Evolutionary conservation across 305 asterid genomes (phyloP).

Genomic region (Fraxinus sp.): DNA sequence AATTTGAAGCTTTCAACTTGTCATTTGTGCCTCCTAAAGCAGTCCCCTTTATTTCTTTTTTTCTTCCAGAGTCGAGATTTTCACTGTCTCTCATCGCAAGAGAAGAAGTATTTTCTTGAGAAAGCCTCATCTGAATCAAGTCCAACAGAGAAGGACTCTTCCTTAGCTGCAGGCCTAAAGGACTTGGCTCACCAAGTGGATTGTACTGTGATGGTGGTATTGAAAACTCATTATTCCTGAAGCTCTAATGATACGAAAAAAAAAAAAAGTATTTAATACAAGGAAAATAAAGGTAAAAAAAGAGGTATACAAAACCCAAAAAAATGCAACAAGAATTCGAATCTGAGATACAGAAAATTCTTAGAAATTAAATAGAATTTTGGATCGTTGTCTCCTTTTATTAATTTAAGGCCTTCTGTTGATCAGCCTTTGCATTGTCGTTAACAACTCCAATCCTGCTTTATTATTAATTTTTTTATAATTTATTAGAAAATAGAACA

Average conservation of each 20-base stretch:
- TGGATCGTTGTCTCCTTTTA: neutral
- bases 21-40: constrained; percentile 48
- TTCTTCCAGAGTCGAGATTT: constrained; percentile 25
- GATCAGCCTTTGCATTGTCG: neutral
- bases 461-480: neutral
- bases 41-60: constrained; percentile 43
- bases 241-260: constrained; percentile 35
- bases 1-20: constrained; percentile 89
- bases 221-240: constrained; percentile 32
- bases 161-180: constrained; percentile 71
- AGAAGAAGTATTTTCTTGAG: constrained; percentile 41
- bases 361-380: neutral
- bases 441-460: neutral
- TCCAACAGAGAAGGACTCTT: constrained; percentile 79
- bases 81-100: constrained; percentile 27
- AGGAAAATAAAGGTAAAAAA: neutral
- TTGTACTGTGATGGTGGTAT: constrained; percentile 50
- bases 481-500: neutral
- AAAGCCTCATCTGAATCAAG: constrained; percentile 69
- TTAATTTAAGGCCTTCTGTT: neutral
- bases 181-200: constrained; percentile 86
- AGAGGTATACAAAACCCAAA: neutral
- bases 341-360: neutral
- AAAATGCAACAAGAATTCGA: neutral
- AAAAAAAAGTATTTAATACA: neutral